Evolutionary conservation across 306 rosid species (phyloP), one percentile per base, ranked within the genome.

Genomic region (Lablab purpureus): DNA sequence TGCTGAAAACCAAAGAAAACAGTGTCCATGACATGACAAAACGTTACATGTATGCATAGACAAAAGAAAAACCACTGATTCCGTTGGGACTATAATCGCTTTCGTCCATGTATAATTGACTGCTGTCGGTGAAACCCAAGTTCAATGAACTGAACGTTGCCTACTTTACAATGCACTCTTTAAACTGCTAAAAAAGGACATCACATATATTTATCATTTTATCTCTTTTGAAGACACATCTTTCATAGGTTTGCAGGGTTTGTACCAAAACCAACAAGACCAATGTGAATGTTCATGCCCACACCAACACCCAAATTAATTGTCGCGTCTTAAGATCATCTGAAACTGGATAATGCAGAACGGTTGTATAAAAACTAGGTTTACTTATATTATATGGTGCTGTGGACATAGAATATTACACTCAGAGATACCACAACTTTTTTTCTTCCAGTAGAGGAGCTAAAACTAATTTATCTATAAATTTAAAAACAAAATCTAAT

Each of bases 201-300:
- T 30, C 77, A 67, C 25, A 47, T 62, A 27, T 63, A n/a, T n/a
- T n/a, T 43, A 37, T 49, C 40, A 32, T 59, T 36, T 47, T 56
- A 70, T 27, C 34, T 67, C 52, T 60, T 49, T 66, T 58, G 32
- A 68, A 76, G 70, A 84, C 74, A 81, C 46, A 56, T 22, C 50
- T 32, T 55, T 40, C 51, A 55, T 37, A 62, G 54, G 51, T 77
- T 76, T 85, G 85, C 36, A 23, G 83, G 83, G 83, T 81, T 52
- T 81, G 88, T 77, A 73, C 85, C 85, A 81, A 73, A 67, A 81
- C 83, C 85, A 85, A 77, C 71, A 77, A 77, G 85, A 77, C 85
- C 73, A 72, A 25, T 25, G 11, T 43, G 14, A 64, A 43, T 80
- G 76, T 68, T 37, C 78, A 76, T 72, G 59, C 11, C 60, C 30